These are phyloP conservation scores for Phragmites australis DNA, from an alignment of 176 grass and related monocot species.

Conservation along the genomic window DNA sequence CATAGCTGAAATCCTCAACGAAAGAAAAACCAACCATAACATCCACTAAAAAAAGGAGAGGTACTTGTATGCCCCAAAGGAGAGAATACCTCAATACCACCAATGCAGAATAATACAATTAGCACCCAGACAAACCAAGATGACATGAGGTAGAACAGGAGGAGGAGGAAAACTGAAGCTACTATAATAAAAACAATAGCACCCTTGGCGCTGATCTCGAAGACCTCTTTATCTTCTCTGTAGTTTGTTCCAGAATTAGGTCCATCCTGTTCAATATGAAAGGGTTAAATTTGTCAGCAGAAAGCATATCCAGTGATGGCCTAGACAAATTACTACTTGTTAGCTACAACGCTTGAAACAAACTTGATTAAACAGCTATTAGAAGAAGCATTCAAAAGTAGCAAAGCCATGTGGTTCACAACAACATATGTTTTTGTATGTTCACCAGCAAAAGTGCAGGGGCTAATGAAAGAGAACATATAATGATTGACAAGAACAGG, in stretches of 20 bases:
- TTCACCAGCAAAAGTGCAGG: constrained; percentile 8
- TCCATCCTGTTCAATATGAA: constrained; percentile 58
- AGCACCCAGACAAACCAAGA: constrained; percentile 91
- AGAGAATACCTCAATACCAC: constrained; percentile 83
- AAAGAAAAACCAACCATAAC: constrained; percentile 25
- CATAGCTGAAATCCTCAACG: constrained; percentile 4
- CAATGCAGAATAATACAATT: constrained; percentile 93
- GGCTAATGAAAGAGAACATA: neutral
- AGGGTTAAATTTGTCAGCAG: constrained; percentile 22
- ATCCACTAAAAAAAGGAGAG: constrained; percentile 22
- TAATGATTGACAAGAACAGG: neutral
- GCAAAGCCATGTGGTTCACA: neutral
- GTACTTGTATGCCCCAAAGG: constrained; percentile 15
- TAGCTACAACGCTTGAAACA: constrained; percentile 10
- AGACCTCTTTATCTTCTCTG: constrained; percentile 78
- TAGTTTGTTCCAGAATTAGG: constrained; percentile 43
- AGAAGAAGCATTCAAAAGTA: neutral
- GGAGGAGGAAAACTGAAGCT: constrained; percentile 91
- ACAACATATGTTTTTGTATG: neutral
- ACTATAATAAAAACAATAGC: constrained; percentile 81
- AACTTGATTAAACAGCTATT: neutral
- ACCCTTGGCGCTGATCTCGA: constrained; percentile 88
- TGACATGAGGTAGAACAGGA: constrained; percentile 99
- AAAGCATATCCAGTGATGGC: constrained; percentile 2
- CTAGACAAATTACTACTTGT: constrained; percentile 7